Base-by-base conservation (phyloP, 2,329 filamentous ascomycete genomes). In the Claviceps fusiformis region DNA sequence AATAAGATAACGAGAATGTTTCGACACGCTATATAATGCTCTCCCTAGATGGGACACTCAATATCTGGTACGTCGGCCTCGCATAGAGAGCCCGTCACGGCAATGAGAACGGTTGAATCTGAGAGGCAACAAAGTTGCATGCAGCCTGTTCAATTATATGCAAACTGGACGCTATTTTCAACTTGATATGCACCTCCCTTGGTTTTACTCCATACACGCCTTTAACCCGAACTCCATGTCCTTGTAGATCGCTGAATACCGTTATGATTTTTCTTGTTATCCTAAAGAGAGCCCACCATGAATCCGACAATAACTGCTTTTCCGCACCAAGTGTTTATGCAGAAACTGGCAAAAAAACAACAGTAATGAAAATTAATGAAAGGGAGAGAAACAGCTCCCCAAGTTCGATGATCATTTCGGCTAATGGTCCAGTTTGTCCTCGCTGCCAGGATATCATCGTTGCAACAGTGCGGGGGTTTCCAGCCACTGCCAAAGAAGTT, bases 371-470 rank as follows among this genome's bases (percentile, higher is more conserved):
- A 58, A 78, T 79, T 39, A 78, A 76, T 17, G 88, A 87, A 29
- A 86, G 87, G 17, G 78, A 80, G 43, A 87, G 88, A 19, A 69
- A 75, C 17, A 79, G 77, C 58, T 75, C 75, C 27, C 66, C 24
- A 17, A 57, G 64, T 58, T 80, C 77, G 17, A 77, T 86, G 60
- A 74, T 74, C 43, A 70, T 93, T 27, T 88, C 85, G 2, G 81
- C 75, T 43, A 85, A 84, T 24, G 87, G 79, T 15, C 73, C 90
- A 24, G 62, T 77, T 88, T 56, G 87, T 86, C 50, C 89, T 93
- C 61, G 82, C 89, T 55, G 75, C 87, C 13, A 79, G 89, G 8
- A 6, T 17, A 8, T 31, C 27, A 9, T 31, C 45, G 13, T 15
- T 27, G 27, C 45, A 29, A 47, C 27, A 29, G 13, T 31, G 24